A percentile compares a stretch with the other conserved stretches of the same genome.
Evolutionary conservation across 2,329 filamentous ascomycete genomes (phyloP).

Genomic region (Verticillium dahliae): DNA sequence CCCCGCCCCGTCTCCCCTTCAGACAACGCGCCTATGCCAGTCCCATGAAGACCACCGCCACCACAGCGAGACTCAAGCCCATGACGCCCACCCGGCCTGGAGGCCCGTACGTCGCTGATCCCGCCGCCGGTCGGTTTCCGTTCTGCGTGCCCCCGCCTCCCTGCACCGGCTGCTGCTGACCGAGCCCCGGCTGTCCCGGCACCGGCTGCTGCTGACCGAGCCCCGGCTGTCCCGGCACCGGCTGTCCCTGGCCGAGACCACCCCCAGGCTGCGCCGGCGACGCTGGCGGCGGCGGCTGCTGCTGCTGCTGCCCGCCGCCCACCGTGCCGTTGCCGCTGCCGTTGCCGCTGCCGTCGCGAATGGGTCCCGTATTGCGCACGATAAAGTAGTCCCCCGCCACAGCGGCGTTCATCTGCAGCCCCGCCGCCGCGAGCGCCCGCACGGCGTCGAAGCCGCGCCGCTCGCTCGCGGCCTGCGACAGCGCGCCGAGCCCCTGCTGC

Average conservation of each 20-base stretch:
- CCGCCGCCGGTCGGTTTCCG: neutral
- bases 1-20: no score
- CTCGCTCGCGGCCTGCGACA: conserved; percentile 20
- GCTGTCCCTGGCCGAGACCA: neutral
- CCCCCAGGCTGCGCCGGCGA: neutral
- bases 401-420: conserved; percentile 22
- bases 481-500: conserved; percentile 15
- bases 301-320: neutral
- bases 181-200: neutral
- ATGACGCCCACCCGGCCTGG: neutral
- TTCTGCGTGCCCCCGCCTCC: neutral
- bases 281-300: neutral
- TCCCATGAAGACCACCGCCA: neutral
- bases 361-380: conserved; percentile 25
- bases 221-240: neutral
- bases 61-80: neutral
- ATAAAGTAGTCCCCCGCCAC: conserved; percentile 31
- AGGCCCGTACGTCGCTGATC: neutral
- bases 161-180: neutral
- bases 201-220: neutral
- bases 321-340: conserved; percentile 1
- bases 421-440: conserved; percentile 21
- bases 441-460: conserved; percentile 24
- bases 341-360: conserved; percentile 5
- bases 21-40: neutral